phyloP scores from a whole-genome alignment of 371 early-diverging fungal species.

The Lichtheimia ramosa region DNA sequence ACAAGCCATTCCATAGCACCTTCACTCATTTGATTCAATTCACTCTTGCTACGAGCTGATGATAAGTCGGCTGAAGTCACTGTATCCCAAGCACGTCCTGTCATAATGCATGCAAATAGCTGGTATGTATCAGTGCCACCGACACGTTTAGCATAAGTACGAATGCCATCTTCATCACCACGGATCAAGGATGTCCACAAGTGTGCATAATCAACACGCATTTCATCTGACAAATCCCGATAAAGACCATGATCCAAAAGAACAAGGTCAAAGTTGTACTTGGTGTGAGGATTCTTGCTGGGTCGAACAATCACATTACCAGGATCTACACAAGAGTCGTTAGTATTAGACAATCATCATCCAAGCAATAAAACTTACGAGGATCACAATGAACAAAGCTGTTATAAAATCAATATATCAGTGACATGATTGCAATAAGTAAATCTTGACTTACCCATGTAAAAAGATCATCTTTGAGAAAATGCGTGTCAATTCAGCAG shows the following conservation, averaged over 20 bases:
- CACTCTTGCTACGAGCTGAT: slow-evolving; percentile 45
- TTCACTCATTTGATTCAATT: slow-evolving; percentile 41
- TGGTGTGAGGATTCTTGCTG: slow-evolving; percentile 42
- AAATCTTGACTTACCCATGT: slow-evolving; percentile 57
- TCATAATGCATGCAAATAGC: slow-evolving; percentile 83
- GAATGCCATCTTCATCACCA: slow-evolving; percentile 74
- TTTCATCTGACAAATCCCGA: slow-evolving; percentile 69
- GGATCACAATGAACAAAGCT: slow-evolving; percentile 83
- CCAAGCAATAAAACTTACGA: slow-evolving; percentile 26
- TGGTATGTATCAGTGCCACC: slow-evolving; percentile 72
- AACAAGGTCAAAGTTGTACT: slow-evolving; percentile 84
- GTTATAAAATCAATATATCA: slow-evolving; percentile 3
- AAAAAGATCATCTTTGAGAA: slow-evolving; percentile 93
- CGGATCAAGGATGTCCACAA: slow-evolving; percentile 84
- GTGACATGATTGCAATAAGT: background rate
- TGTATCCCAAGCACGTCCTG: slow-evolving; percentile 82
- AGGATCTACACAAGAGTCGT: slow-evolving; percentile 39
- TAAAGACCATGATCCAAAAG: slow-evolving; percentile 95
- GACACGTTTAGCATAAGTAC: slow-evolving; percentile 52
- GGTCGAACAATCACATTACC: slow-evolving; percentile 77
- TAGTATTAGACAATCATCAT: background rate
- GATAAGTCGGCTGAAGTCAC: slow-evolving; percentile 42
- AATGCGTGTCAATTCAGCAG: slow-evolving; percentile 69
- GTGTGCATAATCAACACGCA: slow-evolving; percentile 84
- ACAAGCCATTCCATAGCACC: slow-evolving; percentile 53